Evolutionary conservation across 441 rosid species (phyloP), one percentile per base, ranked within the genome.

Genomic region (Euphorbia celastroides): DNA sequence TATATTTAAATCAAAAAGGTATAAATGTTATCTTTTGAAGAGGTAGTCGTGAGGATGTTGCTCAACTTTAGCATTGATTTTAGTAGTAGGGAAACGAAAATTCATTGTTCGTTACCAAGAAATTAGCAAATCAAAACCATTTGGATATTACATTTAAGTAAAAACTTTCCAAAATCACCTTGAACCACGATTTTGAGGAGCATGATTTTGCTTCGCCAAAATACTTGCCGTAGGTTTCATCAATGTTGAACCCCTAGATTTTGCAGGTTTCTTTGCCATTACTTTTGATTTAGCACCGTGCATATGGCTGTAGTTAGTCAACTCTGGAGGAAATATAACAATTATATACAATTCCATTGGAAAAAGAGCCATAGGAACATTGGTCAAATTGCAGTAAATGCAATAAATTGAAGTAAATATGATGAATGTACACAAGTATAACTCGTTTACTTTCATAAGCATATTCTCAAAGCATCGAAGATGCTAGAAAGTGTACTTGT

Each of bases 181-280:
- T 46, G 84, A 72, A 70, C 65, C 68, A 68, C 69, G 75, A 66
- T 56, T 71, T 67, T 75, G 76, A 60, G 75, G 66, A 27, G 74
- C 70, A 19, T 28, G 71, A 74, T 77, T 86, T 84, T 87, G 98
- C 85, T 92, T 94, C 23, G 99, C 98, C 75, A 94, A 77, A 57
- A 82, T 80, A 72, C 99, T 90, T 73, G 87, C 89, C 20, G 98
- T 94, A 72, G 98, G 98, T 74, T 84, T 94, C 98, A 94, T 88
- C 76, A 92, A 79, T 64, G 98, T 92, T 70, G 99, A 94, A 79
- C 78, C 79, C 81, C 96, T 86, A n/a, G 82, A 72, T 79, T 78
- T 87, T 20, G 25, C 58, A 13, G 57, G 56, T 22, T 80, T 64
- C 75, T 78, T 82, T 20, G 70, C 41, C 73, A 51, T 80, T 68